Conservation (phyloP, 306 rosid species). For the Luffa acutangula region DNA sequence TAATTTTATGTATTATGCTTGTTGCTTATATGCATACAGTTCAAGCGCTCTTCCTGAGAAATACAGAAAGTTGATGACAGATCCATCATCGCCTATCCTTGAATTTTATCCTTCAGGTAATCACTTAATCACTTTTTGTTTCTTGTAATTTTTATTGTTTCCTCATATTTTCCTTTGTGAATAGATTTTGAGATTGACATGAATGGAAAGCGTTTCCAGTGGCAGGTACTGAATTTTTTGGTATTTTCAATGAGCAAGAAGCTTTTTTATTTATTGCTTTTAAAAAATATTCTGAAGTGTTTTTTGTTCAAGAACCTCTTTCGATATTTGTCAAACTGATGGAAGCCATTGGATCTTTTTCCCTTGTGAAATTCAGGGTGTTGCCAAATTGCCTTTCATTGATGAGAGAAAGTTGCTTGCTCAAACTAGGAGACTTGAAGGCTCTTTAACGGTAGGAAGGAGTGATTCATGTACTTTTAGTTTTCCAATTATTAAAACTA, state of each 20-base stretch:
- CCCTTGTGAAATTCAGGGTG: constrained; percentile 46
- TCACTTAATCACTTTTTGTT: constrained; percentile 13
- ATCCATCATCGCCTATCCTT: constrained; percentile 68
- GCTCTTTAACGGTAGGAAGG: constrained; percentile 67
- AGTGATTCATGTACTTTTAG: background rate
- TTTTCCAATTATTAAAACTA: background rate
- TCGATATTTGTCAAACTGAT: constrained; percentile 5
- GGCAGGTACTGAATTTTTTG: constrained; percentile 54
- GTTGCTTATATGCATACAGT: constrained; percentile 37
- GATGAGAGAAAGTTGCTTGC: constrained; percentile 72
- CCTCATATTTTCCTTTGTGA: constrained; percentile 6
- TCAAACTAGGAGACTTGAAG: constrained; percentile 74
- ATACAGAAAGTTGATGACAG: constrained; percentile 72
- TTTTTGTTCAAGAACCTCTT: background rate
- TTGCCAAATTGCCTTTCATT: constrained; percentile 94
- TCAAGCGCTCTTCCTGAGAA: constrained; percentile 81
- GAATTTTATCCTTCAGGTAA: constrained; percentile 79
- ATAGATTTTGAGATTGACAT: constrained; percentile 94
- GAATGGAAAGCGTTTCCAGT: constrained; percentile 92
- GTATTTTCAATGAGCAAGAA: background rate
- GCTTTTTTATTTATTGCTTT: background rate
- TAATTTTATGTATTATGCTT: background rate
- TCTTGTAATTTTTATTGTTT: constrained; percentile 4
- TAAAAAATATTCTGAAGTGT: background rate
- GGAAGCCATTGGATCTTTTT: constrained; percentile 4